phyloP scores from a whole-genome alignment of 106 monocot species.

The Cymbidium sinense region DNA sequence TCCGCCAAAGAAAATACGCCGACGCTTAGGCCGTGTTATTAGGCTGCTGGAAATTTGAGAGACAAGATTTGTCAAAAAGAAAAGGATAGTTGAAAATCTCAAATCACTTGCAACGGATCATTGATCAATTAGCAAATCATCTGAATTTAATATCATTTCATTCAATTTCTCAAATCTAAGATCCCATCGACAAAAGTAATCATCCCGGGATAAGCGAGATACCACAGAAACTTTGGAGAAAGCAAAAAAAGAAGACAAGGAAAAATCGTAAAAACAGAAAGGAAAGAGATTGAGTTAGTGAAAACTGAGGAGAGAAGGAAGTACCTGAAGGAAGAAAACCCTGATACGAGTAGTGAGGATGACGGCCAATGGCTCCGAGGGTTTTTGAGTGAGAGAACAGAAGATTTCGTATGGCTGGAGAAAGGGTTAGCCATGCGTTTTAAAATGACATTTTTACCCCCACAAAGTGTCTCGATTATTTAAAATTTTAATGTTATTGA shows the following conservation, averaged over 20 bases:
- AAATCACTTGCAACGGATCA: background rate
- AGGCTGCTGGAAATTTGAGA: background rate
- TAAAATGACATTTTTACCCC: background rate
- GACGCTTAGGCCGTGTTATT: too few relatives aligned
- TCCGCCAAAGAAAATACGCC: background rate
- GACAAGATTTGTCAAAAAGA: background rate
- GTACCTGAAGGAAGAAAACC: background rate
- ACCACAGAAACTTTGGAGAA: background rate
- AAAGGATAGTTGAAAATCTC: background rate
- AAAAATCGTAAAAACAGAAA: background rate
- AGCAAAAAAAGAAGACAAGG: background rate
- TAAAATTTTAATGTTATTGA: too few relatives aligned
- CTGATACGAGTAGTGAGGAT: background rate
- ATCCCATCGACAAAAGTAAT: background rate
- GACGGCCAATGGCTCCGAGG: background rate
- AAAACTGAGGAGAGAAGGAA: background rate
- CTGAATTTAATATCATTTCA: background rate
- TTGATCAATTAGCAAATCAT: background rate
- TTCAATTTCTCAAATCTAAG: background rate
- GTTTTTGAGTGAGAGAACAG: background rate
- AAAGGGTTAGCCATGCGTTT: background rate
- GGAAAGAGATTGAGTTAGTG: background rate
- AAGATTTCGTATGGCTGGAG: background rate
- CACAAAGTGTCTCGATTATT: background rate
- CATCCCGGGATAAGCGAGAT: background rate